Conservation (phyloP, 108 stramenopile species). For the Skeletonema costatum region DNA sequence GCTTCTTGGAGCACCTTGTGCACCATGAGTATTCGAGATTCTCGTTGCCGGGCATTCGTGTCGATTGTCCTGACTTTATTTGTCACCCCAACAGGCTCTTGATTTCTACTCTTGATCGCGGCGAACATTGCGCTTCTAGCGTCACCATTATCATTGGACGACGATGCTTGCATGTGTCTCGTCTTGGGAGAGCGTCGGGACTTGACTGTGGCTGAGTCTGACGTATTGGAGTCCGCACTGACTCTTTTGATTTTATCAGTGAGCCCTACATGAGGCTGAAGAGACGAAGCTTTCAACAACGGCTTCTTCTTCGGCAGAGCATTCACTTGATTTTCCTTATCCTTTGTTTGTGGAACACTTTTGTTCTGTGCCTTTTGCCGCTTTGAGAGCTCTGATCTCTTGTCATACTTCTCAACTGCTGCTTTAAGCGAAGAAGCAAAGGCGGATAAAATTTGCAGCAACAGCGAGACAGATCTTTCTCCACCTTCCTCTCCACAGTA, state of each 20-base stretch:
- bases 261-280: constrained; percentile 27
- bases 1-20: constrained; percentile 78
- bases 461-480: constrained; percentile 50
- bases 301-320: constrained; percentile 7
- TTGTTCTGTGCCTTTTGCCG: constrained; percentile 49
- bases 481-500: constrained; percentile 85
- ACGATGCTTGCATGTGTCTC: background rate
- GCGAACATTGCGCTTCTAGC: constrained; percentile 33
- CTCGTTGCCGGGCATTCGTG: constrained; percentile 7
- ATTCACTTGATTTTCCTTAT: constrained; percentile 18
- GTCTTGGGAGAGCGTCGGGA: constrained; percentile 8
- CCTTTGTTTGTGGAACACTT: constrained; percentile 35
- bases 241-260: constrained; percentile 24
- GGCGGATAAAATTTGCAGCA: constrained; percentile 71
- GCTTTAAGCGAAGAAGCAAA: constrained; percentile 65
- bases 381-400: constrained; percentile 46
- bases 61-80: constrained; percentile 7
- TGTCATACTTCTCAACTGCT: constrained; percentile 76
- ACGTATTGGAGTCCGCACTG: constrained; percentile 4
- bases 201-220: constrained; percentile 11
- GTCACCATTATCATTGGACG: background rate
- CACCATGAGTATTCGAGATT: constrained; percentile 76
- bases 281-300: constrained; percentile 21
- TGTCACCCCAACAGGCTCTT: constrained; percentile 17
- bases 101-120: constrained; percentile 30